phyloP scores from a whole-genome alignment of 108 stramenopile species.

The Nitzschia sp. region DNA sequence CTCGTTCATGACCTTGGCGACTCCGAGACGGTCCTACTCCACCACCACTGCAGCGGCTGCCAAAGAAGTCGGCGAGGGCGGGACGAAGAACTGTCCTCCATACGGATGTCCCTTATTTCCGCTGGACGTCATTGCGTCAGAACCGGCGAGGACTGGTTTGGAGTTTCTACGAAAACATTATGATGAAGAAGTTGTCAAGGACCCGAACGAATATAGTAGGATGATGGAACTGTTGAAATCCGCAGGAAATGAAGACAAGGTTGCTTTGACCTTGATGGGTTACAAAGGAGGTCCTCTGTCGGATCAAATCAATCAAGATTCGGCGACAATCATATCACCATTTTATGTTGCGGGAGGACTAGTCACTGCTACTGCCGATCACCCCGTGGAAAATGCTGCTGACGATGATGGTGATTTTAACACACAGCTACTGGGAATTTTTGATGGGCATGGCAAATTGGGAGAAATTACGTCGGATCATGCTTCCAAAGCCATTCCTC shows the following conservation, averaged over 20 bases:
- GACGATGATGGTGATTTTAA: neutral
- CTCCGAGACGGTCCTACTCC: neutral
- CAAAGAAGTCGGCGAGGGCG: no score
- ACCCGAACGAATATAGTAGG: neutral
- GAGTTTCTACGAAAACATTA: conserved; percentile 35
- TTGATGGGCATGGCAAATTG: conserved; percentile 79
- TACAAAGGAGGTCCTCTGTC: conserved; percentile 52
- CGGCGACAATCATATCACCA: conserved; percentile 52
- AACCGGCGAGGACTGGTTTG: conserved; percentile 43
- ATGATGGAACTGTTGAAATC: conserved; percentile 17
- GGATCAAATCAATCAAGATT: conserved; percentile 72
- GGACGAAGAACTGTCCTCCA: conserved; percentile 46
- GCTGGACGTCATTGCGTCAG: conserved; percentile 57
- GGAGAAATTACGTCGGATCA: conserved; percentile 80
- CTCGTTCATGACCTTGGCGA: neutral
- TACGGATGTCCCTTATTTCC: conserved; percentile 71
- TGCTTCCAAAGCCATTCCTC: conserved; percentile 58
- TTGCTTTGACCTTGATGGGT: conserved; percentile 58
- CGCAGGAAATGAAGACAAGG: conserved; percentile 35
- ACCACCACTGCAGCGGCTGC: neutral
- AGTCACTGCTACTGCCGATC: neutral
- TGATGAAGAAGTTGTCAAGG: conserved; percentile 2
- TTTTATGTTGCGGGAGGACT: conserved; percentile 11
- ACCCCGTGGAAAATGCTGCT: neutral
- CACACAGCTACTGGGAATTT: conserved; percentile 65